Evolutionary conservation across 257 asterid genomes (phyloP), one percentile per base, ranked within the genome.

Genomic region (Solanum gandarillasii): DNA sequence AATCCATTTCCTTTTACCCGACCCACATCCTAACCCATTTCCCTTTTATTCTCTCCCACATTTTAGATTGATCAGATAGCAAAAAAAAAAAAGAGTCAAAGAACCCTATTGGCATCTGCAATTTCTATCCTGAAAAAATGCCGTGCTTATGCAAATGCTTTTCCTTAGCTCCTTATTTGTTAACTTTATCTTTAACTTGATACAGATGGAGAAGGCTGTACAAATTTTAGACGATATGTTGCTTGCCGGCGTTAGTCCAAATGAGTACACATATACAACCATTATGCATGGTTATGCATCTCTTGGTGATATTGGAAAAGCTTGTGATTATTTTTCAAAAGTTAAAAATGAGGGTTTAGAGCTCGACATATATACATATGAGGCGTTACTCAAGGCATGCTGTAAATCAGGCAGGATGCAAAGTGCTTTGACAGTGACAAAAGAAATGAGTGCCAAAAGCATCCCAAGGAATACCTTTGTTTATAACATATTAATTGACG

Each of bases 341-440:
- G 82, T 94, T 12, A 96, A 96, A 90, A 90, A 86, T 11, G 99
- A 96, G 88, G 99, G 98, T 46, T 94, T 97, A 60, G 94, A 96
- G 93, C 94, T 97, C 46, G 99, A 97, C 83, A 97, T 96, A 55
- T 97, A 91, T 79, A 93, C 95, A 3, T 97, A 95, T 10, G 99
- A 96, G 93, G 99, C 99, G 29, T 93, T 97, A 86, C 99, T 97
- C 91, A 96, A 96, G 95, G 98, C 99, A 60, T 97, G 99, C 89
- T 97, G 99, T 88, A 97, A 97, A 92, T 87, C 99, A 55, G 99
- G 99, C 90, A 94, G 99, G 94, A 97, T 97, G 99, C 99, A 97
- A 89, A 96, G 99, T 90, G 99, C 99, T 92, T 91, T 97, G 93
- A 98, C 93, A 13, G 98, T 97, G 85, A 97, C 98, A 12, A 94